Conservation (phyloP, 2,329 filamentous ascomycete species). For the Clathrospora elynae region DNA sequence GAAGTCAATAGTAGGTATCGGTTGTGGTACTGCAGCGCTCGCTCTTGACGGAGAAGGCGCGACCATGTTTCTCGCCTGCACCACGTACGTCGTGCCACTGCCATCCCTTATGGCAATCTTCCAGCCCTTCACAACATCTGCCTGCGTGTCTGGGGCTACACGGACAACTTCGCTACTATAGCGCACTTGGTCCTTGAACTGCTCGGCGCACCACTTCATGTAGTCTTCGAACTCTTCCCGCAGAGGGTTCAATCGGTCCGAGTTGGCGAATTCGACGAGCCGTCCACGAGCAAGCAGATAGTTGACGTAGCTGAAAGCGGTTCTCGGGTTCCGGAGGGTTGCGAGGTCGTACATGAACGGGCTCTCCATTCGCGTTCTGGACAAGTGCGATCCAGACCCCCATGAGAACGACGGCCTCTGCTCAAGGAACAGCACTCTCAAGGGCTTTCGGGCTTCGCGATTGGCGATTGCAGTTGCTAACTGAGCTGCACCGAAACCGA, state of each 20-base stretch:
- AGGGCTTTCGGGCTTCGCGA: constrained; percentile 34
- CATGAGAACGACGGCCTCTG: constrained; percentile 42
- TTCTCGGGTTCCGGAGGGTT: constrained; percentile 44
- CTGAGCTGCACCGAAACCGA: constrained; percentile 46
- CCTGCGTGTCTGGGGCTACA: constrained; percentile 32
- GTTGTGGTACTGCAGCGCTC: constrained; percentile 18
- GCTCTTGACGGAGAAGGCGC: constrained; percentile 32
- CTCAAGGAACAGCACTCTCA: constrained; percentile 41
- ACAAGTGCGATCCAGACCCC: constrained; percentile 34
- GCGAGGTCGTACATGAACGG: constrained; percentile 46
- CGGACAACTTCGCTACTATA: constrained; percentile 41
- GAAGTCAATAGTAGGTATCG: constrained; percentile 37
- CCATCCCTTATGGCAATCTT: constrained; percentile 36
- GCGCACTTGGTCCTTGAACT: constrained; percentile 40
- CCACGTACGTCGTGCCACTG: constrained; percentile 28
- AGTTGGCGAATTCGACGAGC: constrained; percentile 45
- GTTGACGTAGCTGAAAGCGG: constrained; percentile 43
- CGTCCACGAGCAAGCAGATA: constrained; percentile 41
- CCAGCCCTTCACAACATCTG: constrained; percentile 32
- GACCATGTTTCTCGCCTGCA: constrained; percentile 36
- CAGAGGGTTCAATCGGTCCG: constrained; percentile 45
- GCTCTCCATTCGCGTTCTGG: constrained; percentile 43
- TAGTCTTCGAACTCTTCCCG: constrained; percentile 49
- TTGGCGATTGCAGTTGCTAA: constrained; percentile 46
- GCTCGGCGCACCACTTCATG: constrained; percentile 43